Evolutionary conservation across 495 filamentous ascomycete genomes (phyloP).

Genomic region (Xanthoparmelia taractica): DNA sequence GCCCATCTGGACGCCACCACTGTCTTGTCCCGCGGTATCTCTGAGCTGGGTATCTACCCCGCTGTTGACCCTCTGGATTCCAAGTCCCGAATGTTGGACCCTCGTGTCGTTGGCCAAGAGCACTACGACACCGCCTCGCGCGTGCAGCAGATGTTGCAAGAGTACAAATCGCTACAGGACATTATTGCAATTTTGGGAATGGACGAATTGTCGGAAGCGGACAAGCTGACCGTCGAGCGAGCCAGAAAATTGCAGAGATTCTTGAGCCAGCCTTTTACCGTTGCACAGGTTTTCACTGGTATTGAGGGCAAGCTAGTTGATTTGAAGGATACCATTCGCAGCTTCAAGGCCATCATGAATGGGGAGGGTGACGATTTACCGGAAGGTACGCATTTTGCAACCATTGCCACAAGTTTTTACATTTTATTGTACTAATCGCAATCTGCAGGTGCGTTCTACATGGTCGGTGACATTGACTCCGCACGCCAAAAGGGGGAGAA

Average conservation of each 20-base stretch:
- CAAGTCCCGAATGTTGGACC: slow-evolving; percentile 99
- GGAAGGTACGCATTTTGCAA: slow-evolving; percentile 50
- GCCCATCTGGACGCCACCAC: slow-evolving; percentile 99
- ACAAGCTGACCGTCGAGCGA: slow-evolving; percentile 99
- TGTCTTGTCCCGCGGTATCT: slow-evolving; percentile 99
- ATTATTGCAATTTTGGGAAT: slow-evolving; percentile 99
- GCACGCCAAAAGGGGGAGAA: slow-evolving; percentile 97
- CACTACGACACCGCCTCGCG: slow-evolving; percentile 92
- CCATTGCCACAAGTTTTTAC: background rate
- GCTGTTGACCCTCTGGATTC: slow-evolving; percentile 99
- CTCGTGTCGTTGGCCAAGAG: slow-evolving; percentile 93
- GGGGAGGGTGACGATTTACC: slow-evolving; percentile 95
- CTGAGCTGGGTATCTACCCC: slow-evolving; percentile 99
- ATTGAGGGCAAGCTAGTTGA: slow-evolving; percentile 96
- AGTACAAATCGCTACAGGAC: slow-evolving; percentile 99
- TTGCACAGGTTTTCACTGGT: slow-evolving; percentile 98
- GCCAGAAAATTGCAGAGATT: slow-evolving; percentile 99
- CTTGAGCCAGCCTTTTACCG: slow-evolving; percentile 97
- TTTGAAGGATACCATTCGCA: slow-evolving; percentile 93
- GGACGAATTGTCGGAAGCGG: slow-evolving; percentile 97
- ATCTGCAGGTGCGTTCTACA: slow-evolving; percentile 72
- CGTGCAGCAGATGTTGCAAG: slow-evolving; percentile 98
- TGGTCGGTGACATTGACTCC: slow-evolving; percentile 93
- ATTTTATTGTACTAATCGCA: slow-evolving; percentile 15
- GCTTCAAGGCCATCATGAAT: slow-evolving; percentile 94